A percentile compares a stretch with the other conserved stretches of the same genome.
Conservation (phyloP, 2,329 filamentous ascomycete species). For the Cyanodermella asteris region DNA sequence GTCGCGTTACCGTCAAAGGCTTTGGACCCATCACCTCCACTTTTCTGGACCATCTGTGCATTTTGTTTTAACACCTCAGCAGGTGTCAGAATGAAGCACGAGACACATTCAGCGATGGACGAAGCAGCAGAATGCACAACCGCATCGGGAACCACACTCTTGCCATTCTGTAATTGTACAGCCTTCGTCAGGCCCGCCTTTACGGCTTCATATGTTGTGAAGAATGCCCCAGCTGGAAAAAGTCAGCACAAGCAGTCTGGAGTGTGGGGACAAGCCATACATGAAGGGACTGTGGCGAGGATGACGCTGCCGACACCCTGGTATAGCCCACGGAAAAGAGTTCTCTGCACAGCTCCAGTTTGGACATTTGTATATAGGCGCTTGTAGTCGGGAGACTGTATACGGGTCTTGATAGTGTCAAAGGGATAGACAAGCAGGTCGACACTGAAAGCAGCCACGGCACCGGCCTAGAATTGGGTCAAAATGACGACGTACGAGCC, state of each 20-base stretch:
- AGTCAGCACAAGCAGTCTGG: constrained; percentile 7
- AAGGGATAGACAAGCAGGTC: constrained; percentile 72
- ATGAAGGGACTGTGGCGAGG: constrained; percentile 70
- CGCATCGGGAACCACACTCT: too few species aligned
- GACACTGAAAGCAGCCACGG: constrained; percentile 64
- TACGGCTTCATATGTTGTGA: constrained; percentile 65
- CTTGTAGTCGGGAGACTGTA: constrained; percentile 58
- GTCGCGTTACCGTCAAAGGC: constrained; percentile 21
- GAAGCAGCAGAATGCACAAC: constrained; percentile 54
- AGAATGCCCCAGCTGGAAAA: constrained; percentile 53
- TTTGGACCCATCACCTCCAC: too few species aligned
- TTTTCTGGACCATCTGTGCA: constrained; percentile 49
- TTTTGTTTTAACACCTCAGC: constrained; percentile 89
- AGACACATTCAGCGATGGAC: constrained; percentile 57
- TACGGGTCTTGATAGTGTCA: constrained; percentile 72
- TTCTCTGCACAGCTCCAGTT: constrained; percentile 31
- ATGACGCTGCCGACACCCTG: constrained; percentile 74
- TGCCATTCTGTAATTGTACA: too few species aligned
- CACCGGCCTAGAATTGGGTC: constrained; percentile 43
- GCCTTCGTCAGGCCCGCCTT: constrained; percentile 44
- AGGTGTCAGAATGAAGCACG: constrained; percentile 68
- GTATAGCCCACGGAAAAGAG: constrained; percentile 49
- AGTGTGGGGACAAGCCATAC: constrained; percentile 18
- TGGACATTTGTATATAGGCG: constrained; percentile 39
- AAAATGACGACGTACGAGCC: constrained; percentile 1